Evolutionary conservation across 2,329 filamentous ascomycete genomes (phyloP).

Genomic region (Fusarium veterinarium): DNA sequence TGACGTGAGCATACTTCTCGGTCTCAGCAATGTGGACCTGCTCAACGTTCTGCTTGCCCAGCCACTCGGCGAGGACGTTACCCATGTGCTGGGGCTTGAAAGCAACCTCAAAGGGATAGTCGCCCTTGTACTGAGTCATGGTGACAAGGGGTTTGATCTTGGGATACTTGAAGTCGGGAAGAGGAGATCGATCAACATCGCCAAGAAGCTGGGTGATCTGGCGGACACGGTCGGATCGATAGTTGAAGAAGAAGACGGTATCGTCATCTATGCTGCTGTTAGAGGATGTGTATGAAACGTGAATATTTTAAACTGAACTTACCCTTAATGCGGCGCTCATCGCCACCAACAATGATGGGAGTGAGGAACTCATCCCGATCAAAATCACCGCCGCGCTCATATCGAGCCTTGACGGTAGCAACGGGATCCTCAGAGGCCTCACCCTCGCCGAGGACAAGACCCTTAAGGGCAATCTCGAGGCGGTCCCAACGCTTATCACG

Average conservation of each 20-base stretch:
- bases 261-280: conserved; percentile 75
- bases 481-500: conserved; percentile 99
- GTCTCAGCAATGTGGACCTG: conserved; percentile 98
- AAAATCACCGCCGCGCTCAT: conserved; percentile 72
- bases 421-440: conserved; percentile 87
- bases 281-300: neutral
- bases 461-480: conserved; percentile 89
- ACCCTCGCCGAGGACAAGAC: conserved; percentile 85
- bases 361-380: conserved; percentile 99
- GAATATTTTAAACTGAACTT: conserved; percentile 42
- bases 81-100: conserved; percentile 96
- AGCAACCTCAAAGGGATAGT: conserved; percentile 91
- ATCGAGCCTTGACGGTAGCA: conserved; percentile 86
- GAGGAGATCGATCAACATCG: conserved; percentile 89
- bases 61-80: conserved; percentile 97
- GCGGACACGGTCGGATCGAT: conserved; percentile 96
- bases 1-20: conserved; percentile 99
- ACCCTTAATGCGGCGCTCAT: conserved; percentile 88
- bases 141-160: conserved; percentile 87
- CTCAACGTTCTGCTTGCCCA: conserved; percentile 87
- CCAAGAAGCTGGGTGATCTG: conserved; percentile 96
- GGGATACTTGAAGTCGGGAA: conserved; percentile 92
- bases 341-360: conserved; percentile 93
- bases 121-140: conserved; percentile 98
- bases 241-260: conserved; percentile 99